phyloP scores from a whole-genome alignment of 2,329 filamentous ascomycete species.

The Cryphonectria naterciae region DNA sequence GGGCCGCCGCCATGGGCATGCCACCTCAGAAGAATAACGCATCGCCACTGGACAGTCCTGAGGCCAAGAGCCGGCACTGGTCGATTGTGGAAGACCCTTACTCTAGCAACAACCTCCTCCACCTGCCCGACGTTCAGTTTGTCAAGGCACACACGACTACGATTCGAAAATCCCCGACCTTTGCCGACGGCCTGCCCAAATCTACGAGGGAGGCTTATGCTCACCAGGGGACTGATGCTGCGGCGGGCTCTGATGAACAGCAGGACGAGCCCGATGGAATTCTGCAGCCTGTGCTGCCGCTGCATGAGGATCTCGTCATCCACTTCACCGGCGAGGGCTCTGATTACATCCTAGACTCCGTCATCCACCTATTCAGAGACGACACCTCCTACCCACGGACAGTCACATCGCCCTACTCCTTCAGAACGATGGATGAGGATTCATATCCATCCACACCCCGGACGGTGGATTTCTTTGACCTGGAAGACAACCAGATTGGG shows the following conservation, averaged over 20 bases:
- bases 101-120: constrained; percentile 25
- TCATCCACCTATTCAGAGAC: constrained; percentile 51
- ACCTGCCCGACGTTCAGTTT: constrained; percentile 35
- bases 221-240: constrained; percentile 46
- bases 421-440: constrained; percentile 18
- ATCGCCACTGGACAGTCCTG: constrained; percentile 14
- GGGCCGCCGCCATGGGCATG: neutral
- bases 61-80: constrained; percentile 25
- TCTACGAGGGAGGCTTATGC: constrained; percentile 38
- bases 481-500: constrained; percentile 21
- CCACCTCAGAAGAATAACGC: neutral
- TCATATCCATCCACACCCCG: constrained; percentile 29
- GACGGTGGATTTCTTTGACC: constrained; percentile 24
- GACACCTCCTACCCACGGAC: constrained; percentile 41
- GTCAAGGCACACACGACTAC: constrained; percentile 37
- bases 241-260: constrained; percentile 28
- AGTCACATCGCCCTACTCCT: constrained; percentile 14
- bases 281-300: constrained; percentile 52
- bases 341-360: constrained; percentile 49
- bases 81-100: constrained; percentile 25
- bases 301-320: constrained; percentile 61
- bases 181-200: neutral
- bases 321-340: constrained; percentile 52
- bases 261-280: constrained; percentile 31
- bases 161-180: constrained; percentile 35